These are phyloP conservation scores for Termitomyces sp. DNA, from an alignment of 768 basidiomycete genomes.

Conservation along the genomic window DNA sequence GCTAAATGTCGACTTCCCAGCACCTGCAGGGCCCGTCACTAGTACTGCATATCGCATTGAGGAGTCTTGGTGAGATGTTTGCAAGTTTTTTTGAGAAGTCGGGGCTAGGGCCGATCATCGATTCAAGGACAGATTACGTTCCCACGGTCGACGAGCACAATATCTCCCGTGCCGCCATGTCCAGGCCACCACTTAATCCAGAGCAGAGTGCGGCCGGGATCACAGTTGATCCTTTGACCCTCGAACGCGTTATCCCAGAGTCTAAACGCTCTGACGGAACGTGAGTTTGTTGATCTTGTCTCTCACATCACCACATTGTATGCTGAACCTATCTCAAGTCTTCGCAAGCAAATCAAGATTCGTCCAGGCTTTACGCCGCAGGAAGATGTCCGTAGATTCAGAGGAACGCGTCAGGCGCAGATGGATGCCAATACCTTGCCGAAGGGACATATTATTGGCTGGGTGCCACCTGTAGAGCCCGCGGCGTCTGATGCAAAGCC, in stretches of 20 bases:
- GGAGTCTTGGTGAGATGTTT: not conserved
- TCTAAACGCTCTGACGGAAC: slow-evolving; percentile 80
- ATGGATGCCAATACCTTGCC: slow-evolving; percentile 61
- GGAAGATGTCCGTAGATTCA: slow-evolving; percentile 87
- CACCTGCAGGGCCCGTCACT: slow-evolving; percentile 94
- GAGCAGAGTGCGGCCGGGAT: slow-evolving; percentile 73
- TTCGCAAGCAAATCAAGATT: slow-evolving; percentile 85
- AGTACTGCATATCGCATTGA: slow-evolving; percentile 85
- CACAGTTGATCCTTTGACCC: slow-evolving; percentile 76
- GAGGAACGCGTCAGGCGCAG: slow-evolving; percentile 70
- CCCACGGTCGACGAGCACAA: slow-evolving; percentile 13
- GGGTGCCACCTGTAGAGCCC: slow-evolving; percentile 58
- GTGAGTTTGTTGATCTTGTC: slow-evolving; percentile 39
- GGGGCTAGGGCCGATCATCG: not conserved
- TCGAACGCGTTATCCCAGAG: slow-evolving; percentile 86
- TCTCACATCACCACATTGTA: slow-evolving; percentile 6
- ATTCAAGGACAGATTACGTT: slow-evolving; percentile 2
- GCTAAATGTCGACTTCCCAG: slow-evolving; percentile 96
- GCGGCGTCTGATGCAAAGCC: slow-evolving; percentile 34
- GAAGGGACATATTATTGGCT: slow-evolving; percentile 81
- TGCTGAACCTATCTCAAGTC: slow-evolving; percentile 34
- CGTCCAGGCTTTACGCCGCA: slow-evolving; percentile 92
- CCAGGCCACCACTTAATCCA: slow-evolving; percentile 72
- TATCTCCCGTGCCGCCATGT: slow-evolving; percentile 44
- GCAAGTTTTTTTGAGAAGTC: not conserved